Conservation (phyloP, 345 rosid species). For the Rhizophora apiculata region DNA sequence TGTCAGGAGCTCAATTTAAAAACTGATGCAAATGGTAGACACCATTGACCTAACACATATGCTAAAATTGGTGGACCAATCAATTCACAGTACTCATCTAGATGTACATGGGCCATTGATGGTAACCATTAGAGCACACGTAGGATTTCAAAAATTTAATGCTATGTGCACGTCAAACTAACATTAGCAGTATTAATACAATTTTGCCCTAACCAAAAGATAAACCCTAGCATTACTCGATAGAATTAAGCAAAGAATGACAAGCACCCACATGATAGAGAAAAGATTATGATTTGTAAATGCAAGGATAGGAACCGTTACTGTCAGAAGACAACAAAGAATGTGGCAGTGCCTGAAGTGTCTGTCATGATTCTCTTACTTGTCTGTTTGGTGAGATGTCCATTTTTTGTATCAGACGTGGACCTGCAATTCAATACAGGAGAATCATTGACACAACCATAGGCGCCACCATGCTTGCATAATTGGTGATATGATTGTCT, state of each 20-base stretch:
- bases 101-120: not conserved
- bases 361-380: slow-evolving; percentile 7
- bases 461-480: slow-evolving; percentile 11
- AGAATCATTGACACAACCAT: not conserved
- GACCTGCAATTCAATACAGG: slow-evolving; percentile 1
- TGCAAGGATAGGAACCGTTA: slow-evolving; percentile 8
- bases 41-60: not conserved
- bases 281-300: not conserved
- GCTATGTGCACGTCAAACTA: slow-evolving; percentile 1
- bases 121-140: slow-evolving; percentile 21
- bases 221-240: slow-evolving; percentile 1
- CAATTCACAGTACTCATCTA: not conserved
- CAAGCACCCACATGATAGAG: not conserved
- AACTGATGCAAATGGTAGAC: too few relatives aligned
- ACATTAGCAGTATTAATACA: slow-evolving; percentile 6
- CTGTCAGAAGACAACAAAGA: slow-evolving; percentile 16
- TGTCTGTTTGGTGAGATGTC: slow-evolving; percentile 29
- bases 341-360: slow-evolving; percentile 22
- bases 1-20: too few relatives aligned
- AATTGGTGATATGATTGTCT: slow-evolving; percentile 3
- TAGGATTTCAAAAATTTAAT: not conserved
- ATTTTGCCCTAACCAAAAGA: slow-evolving; percentile 23
- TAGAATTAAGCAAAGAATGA: not conserved
- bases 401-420: slow-evolving; percentile 5
- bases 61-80: not conserved